These are phyloP conservation scores for Cicer arietinum DNA, from an alignment of 306 rosid species.

Conservation along the genomic window DNA sequence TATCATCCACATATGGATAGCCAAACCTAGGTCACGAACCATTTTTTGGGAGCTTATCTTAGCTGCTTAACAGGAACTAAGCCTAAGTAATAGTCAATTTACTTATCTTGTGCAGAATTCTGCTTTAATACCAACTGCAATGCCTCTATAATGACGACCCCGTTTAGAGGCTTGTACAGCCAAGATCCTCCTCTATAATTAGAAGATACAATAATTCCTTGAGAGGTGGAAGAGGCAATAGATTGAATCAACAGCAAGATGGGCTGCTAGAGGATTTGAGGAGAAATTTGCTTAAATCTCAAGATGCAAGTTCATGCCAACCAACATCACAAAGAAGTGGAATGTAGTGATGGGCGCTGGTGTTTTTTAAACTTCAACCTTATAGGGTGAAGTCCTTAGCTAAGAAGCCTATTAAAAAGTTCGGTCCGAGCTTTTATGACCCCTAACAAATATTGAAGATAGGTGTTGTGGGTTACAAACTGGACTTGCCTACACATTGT, in stretches of 20 bases:
- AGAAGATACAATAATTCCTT: not conserved
- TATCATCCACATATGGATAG: not conserved
- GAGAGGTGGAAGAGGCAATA: not conserved
- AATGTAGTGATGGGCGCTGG: not conserved
- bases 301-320: not conserved
- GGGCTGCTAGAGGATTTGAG: not conserved
- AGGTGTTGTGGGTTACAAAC: too few relatives aligned
- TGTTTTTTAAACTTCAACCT: too few relatives aligned
- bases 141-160: not conserved
- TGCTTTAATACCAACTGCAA: not conserved
- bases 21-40: not conserved
- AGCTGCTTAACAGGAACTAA: too few relatives aligned
- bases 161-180: not conserved
- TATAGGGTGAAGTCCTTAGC: too few relatives aligned
- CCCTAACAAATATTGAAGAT: too few relatives aligned
- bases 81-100: not conserved
- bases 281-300: not conserved
- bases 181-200: not conserved
- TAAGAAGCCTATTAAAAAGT: too few relatives aligned
- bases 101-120: not conserved
- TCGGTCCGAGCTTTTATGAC: too few relatives aligned
- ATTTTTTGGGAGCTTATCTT: too few relatives aligned
- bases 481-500: too few relatives aligned
- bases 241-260: not conserved
- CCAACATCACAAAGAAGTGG: not conserved